Evolutionary conservation across 768 basidiomycete genomes (phyloP).

Genomic region (Suillus cothurnatus): DNA sequence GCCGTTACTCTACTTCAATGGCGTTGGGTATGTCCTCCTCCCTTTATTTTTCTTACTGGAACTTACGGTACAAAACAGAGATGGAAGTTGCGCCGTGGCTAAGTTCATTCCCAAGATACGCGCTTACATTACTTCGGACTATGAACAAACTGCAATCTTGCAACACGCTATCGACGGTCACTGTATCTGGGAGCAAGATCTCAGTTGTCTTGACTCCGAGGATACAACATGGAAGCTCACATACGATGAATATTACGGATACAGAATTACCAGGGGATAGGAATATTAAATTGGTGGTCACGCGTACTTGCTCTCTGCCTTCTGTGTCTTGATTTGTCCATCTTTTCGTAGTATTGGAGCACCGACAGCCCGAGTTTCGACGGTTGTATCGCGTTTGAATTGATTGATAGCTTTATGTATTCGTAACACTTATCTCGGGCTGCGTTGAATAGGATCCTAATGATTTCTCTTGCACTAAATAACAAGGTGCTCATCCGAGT

Average conservation of each 20-base stretch:
- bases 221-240: not conserved
- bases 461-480: not conserved
- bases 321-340: not conserved
- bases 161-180: not conserved
- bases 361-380: not conserved
- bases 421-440: not conserved
- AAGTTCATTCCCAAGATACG: not conserved
- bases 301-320: not conserved
- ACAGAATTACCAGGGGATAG: not conserved
- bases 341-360: not conserved
- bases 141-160: not conserved
- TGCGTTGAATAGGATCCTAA: not conserved
- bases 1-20: not conserved
- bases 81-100: not conserved
- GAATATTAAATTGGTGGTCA: not conserved
- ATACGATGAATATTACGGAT: not conserved
- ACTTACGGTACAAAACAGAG: not conserved
- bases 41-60: not conserved
- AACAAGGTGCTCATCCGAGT: not conserved
- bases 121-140: conserved; percentile 4
- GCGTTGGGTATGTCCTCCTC: not conserved
- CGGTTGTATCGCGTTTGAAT: not conserved
- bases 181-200: not conserved
- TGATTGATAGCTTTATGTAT: not conserved
- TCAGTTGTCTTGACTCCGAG: not conserved